Percentiles rank a stretch among this genome's conserved stretches.
Evolutionary conservation across 768 basidiomycete genomes (phyloP).

Genomic region (Lactifluus volemus): DNA sequence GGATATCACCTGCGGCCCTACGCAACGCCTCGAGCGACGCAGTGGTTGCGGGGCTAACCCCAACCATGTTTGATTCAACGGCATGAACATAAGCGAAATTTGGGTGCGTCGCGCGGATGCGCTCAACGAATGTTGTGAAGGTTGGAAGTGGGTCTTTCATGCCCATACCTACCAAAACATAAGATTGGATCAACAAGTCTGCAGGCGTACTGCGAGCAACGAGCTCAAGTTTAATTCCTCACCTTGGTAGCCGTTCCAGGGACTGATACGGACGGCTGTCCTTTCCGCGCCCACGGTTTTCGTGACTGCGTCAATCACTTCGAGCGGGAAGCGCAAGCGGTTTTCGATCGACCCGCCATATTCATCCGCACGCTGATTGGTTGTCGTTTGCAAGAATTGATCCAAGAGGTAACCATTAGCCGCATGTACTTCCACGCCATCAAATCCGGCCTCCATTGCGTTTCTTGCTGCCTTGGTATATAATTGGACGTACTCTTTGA

Average conservation of each 20-base stretch:
- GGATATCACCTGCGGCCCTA: too few relatives aligned
- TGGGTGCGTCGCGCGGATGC: too few relatives aligned
- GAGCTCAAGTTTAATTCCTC: background rate
- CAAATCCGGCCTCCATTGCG: conserved; percentile 34
- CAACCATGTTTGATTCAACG: too few relatives aligned
- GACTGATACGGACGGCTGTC: conserved; percentile 32
- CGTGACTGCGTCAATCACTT: conserved; percentile 30
- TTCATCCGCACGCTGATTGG: conserved; percentile 34
- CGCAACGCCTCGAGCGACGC: background rate
- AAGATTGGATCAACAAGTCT: too few relatives aligned
- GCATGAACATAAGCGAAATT: too few relatives aligned
- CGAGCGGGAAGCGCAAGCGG: conserved; percentile 21
- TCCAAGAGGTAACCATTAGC: conserved; percentile 15
- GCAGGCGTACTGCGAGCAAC: too few relatives aligned
- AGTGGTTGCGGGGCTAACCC: too few relatives aligned
- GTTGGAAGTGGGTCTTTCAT: too few relatives aligned
- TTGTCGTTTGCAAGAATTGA: conserved; percentile 26
- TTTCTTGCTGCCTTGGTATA: conserved; percentile 30
- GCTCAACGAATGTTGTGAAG: too few relatives aligned
- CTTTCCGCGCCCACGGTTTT: conserved; percentile 32
- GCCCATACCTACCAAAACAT: too few relatives aligned
- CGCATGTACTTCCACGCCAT: conserved; percentile 33
- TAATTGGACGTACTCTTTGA: conserved; percentile 20
- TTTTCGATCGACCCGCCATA: conserved; percentile 41
- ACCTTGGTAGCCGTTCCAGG: conserved; percentile 26